A percentile compares a stretch with the other conserved stretches of the same genome.
Evolutionary conservation across 2,329 filamentous ascomycete species (phyloP).

Genomic region (Pseudocercospora vitis): DNA sequence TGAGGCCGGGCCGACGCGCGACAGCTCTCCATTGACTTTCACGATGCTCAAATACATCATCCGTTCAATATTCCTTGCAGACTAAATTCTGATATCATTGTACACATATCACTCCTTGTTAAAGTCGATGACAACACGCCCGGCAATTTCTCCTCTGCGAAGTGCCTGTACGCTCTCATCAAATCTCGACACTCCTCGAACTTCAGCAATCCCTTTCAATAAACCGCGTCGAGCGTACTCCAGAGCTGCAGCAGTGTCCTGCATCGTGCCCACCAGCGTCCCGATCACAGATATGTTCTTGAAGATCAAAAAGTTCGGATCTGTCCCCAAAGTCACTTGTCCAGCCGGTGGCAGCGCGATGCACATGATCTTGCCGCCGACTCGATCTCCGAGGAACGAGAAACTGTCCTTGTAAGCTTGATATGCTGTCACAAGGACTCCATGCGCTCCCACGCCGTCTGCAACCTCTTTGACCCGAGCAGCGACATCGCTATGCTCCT

Average conservation of each 20-base stretch:
- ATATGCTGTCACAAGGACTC: slow-evolving; percentile 41
- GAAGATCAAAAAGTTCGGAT: slow-evolving; percentile 39
- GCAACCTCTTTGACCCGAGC: slow-evolving; percentile 49
- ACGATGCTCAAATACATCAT: no score
- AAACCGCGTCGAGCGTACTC: slow-evolving; percentile 53
- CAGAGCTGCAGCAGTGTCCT: slow-evolving; percentile 49
- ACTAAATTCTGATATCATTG: no score
- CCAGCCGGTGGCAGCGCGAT: slow-evolving; percentile 42
- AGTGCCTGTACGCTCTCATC: slow-evolving; percentile 54
- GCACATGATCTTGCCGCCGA: slow-evolving; percentile 56
- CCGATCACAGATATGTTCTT: slow-evolving; percentile 40
- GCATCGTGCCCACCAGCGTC: slow-evolving; percentile 49
- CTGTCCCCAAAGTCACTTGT: slow-evolving; percentile 37
- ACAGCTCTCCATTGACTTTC: no score
- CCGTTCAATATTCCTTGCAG: no score
- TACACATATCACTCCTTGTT: slow-evolving; percentile 42
- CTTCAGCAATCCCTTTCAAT: slow-evolving; percentile 52
- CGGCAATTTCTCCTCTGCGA: slow-evolving; percentile 52
- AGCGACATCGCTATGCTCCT: slow-evolving; percentile 41
- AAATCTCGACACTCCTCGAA: slow-evolving; percentile 49
- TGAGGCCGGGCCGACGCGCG: no score
- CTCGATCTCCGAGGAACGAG: slow-evolving; percentile 48
- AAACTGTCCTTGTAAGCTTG: slow-evolving; percentile 39
- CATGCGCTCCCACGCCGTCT: slow-evolving; percentile 51
- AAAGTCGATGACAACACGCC: slow-evolving; percentile 56